Base-by-base conservation (phyloP, 768 basidiomycete genomes). In the Paxillus ammoniavirescens region DNA sequence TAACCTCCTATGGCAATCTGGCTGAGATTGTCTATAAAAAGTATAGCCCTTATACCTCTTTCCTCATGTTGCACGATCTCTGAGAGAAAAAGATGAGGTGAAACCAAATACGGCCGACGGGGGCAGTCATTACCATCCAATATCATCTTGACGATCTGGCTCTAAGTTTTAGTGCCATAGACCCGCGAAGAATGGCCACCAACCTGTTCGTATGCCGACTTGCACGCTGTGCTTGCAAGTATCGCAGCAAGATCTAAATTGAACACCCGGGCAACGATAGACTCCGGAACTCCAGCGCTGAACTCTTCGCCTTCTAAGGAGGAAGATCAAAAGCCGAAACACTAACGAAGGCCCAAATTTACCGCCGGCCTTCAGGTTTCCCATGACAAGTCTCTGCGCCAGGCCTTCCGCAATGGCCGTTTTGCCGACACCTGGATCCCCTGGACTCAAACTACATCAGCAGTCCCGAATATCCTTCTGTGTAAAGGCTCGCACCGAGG, bases 171-270 rank as follows among this genome's bases (percentile, higher is more conserved):
- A 42, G 37, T 33, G 15, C 41, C 13, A 18, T 10, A 21, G 17
- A 33, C 41, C 12, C 7, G 28, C 15, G 14, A 49, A 28, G 2
- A 36, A 23, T 5, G 12, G n/a, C 26, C 15, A 26, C 50, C 3
- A n/a, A 54, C 53, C 40, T 49, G 40, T 49, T 54, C 53, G 38
- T 54, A 54, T 5, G 53, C 53, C n/a, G 40, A 49, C 30, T 54
- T 54, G 38, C 53, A 54, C 28, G 47, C 47, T 8, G 53, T 54
- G 21, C 47, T 54, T n/a, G 53, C 53, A 15, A 54, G 53, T 30
- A 54, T 37, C 13, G 53, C 26, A 13, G 47, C 47, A 36, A 54
- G 53, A 38, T 54, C 47, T 7, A 54, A 33, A 10, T 35, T 47
- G 30, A 54, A 54, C 40, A 54, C 53, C 23, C 47, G 47, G 23